phyloP scores from a whole-genome alignment of 257 asterid genomes.

The Cordia subcordata region DNA sequence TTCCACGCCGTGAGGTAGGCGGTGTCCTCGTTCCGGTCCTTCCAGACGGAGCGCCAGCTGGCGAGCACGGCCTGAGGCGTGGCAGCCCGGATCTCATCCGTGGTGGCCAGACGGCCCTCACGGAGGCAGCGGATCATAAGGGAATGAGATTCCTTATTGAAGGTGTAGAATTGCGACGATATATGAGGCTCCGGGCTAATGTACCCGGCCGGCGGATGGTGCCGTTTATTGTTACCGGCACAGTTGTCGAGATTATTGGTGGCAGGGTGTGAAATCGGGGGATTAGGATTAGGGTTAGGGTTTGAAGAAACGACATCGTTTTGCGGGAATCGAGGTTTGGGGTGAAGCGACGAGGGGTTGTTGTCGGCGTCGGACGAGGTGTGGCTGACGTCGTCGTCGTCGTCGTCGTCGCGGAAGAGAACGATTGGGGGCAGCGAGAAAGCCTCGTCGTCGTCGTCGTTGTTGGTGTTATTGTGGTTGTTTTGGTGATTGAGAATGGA shows the following conservation, averaged over 20 bases:
- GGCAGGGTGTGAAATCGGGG: constrained; percentile 49
- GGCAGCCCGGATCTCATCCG: constrained; percentile 84
- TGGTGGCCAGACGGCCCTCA: constrained; percentile 64
- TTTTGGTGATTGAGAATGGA: constrained; percentile 38
- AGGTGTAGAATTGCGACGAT: constrained; percentile 94
- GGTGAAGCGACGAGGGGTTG: neutral
- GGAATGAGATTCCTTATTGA: constrained; percentile 72
- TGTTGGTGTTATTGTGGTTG: too few relatives aligned
- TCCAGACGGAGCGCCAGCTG: constrained; percentile 98
- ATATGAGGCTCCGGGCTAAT: constrained; percentile 73
- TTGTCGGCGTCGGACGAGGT: constrained; percentile 72
- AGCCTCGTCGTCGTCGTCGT: constrained; percentile 43
- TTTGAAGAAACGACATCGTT: constrained; percentile 17
- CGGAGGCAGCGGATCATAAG: constrained; percentile 72
- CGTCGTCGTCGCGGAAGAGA: constrained; percentile 57
- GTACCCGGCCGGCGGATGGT: constrained; percentile 18
- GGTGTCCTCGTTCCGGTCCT: constrained; percentile 94
- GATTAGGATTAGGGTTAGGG: neutral
- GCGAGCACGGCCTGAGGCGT: constrained; percentile 65
- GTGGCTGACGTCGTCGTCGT: constrained; percentile 73
- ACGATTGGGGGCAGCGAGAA: constrained; percentile 64
- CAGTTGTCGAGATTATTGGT: constrained; percentile 6
- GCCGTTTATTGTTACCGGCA: constrained; percentile 5
- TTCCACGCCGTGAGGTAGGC: constrained; percentile 96
- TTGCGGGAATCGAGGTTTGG: constrained; percentile 8